Conservation (phyloP, 2,329 filamentous ascomycete genomes). For the Blastomyces emzantsi region DNA sequence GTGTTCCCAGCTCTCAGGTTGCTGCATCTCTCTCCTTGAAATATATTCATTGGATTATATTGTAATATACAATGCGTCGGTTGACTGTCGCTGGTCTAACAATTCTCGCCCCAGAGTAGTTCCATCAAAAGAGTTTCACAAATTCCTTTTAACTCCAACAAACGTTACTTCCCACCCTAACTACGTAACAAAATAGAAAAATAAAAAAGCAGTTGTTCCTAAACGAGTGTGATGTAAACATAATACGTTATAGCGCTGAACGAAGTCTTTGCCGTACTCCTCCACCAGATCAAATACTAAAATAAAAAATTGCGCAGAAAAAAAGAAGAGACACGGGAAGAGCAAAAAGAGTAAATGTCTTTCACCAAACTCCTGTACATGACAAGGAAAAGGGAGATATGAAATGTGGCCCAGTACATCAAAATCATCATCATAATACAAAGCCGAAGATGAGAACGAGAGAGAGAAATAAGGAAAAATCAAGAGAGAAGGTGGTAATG, state of each 20-base stretch:
- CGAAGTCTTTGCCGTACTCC: background rate
- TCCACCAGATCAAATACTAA: background rate
- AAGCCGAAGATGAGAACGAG: background rate
- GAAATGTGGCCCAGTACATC: background rate
- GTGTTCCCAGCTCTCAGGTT: background rate
- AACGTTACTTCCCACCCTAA: background rate
- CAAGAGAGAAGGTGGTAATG: background rate
- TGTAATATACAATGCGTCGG: background rate
- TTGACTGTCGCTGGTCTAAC: background rate
- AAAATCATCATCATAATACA: slow-evolving; percentile 1
- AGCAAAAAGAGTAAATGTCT: background rate
- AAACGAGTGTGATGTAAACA: background rate
- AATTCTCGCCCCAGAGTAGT: background rate
- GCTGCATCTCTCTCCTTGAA: background rate
- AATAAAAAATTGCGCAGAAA: background rate
- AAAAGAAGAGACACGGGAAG: background rate
- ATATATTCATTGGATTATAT: background rate
- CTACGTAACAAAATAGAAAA: background rate
- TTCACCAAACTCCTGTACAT: background rate
- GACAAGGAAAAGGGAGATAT: background rate
- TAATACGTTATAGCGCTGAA: background rate
- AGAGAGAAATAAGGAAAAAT: background rate
- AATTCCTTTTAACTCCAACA: background rate
- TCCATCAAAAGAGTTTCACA: background rate
- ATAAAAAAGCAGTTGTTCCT: background rate